Evolutionary conservation across 768 basidiomycete species (phyloP).

Genomic region (Mrakia frigida): DNA sequence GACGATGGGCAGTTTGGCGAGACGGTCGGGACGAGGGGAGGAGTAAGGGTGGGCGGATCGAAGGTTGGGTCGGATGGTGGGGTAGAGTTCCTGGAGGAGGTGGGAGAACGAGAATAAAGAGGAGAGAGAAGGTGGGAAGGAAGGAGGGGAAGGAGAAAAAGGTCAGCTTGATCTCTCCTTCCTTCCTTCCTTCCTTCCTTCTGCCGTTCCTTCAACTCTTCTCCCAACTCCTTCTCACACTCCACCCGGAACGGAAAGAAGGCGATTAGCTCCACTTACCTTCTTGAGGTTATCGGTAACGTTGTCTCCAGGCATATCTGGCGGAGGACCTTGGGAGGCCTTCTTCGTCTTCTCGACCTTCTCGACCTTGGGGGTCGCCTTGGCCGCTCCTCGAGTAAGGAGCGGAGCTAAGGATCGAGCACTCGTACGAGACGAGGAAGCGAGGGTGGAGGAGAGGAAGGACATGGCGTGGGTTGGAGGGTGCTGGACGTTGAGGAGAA

Average conservation of each 20-base stretch:
- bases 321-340: not conserved
- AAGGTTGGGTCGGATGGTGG: not conserved
- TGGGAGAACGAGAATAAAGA: not conserved
- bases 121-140: not conserved
- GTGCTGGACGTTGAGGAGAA: too few relatives aligned
- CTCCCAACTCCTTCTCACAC: not conserved
- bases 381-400: not conserved
- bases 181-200: not conserved
- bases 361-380: not conserved
- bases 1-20: slow-evolving; percentile 4
- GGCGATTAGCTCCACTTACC: not conserved
- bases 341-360: not conserved
- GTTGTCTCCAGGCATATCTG: slow-evolving; percentile 14
- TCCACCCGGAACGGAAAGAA: too few relatives aligned
- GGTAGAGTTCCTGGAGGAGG: slow-evolving; percentile 26
- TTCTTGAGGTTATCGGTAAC: slow-evolving; percentile 20
- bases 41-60: not conserved
- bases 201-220: not conserved
- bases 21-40: slow-evolving; percentile 11
- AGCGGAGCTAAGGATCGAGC: not conserved
- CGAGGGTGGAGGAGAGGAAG: not conserved
- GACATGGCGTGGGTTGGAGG: too few relatives aligned
- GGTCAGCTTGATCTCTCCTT: not conserved
- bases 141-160: not conserved
- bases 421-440: not conserved